phyloP scores from a whole-genome alignment of 228 moss, liverwort and hornwort genomes.

The Sphagnum magellanicum region DNA sequence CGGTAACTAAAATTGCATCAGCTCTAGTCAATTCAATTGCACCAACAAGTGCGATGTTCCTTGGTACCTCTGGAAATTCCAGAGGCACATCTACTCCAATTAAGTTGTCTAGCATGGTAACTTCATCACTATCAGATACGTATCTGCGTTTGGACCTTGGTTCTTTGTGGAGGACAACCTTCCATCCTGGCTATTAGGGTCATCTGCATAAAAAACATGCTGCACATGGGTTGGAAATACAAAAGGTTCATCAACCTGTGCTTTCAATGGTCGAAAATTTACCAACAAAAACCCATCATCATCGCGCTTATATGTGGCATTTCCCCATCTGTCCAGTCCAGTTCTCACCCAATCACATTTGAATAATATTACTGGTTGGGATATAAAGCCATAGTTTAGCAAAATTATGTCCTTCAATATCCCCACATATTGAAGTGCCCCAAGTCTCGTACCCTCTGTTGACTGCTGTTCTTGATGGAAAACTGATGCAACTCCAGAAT shows the following conservation, averaged over 20 bases:
- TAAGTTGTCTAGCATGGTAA: not conserved
- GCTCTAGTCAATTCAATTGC: too few species aligned
- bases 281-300: not conserved
- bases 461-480: not conserved
- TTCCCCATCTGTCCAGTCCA: not conserved
- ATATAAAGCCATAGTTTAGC: not conserved
- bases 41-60: too few species aligned
- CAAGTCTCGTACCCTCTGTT: not conserved
- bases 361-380: not conserved
- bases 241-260: not conserved
- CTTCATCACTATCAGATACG: not conserved
- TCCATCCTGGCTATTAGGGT: conserved; percentile 2
- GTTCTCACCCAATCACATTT: not conserved
- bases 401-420: not conserved
- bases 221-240: conserved; percentile 3
- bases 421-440: not conserved
- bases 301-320: not conserved
- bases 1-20: too few species aligned
- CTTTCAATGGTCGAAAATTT: not conserved
- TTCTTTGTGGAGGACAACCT: conserved; percentile 9
- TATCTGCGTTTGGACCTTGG: conserved; percentile 1
- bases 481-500: not conserved
- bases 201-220: conserved; percentile 2
- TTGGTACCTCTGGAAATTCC: too few species aligned
- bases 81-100: too few species aligned